These are phyloP conservation scores for Lagerstroemia speciosa DNA, from an alignment of 345 rosid species.

Conservation along the genomic window DNA sequence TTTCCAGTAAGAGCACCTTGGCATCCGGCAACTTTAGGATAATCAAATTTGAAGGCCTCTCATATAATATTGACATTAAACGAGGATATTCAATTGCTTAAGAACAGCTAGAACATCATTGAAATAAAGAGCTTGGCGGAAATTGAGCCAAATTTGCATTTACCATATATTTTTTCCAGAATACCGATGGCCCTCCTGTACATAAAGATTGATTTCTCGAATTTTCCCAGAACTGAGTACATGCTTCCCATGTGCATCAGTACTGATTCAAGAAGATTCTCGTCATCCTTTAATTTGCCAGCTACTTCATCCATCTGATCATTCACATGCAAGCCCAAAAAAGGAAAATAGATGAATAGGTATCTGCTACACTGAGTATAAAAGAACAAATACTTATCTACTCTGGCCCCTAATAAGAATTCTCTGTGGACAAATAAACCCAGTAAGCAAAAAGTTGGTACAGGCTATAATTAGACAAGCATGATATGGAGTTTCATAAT, in stretches of 20 bases:
- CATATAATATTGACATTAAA: not conserved
- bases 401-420: not conserved
- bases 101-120: not conserved
- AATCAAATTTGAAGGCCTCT: not conserved
- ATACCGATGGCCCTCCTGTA: conserved; percentile 45
- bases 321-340: conserved; percentile 7
- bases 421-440: not conserved
- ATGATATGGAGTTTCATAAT: not conserved
- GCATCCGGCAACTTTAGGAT: not conserved
- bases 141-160: conserved; percentile 1
- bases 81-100: not conserved
- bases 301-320: conserved; percentile 59
- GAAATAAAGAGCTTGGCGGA: no score
- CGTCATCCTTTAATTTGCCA: conserved; percentile 35
- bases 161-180: conserved; percentile 56
- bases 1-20: not conserved
- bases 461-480: not conserved
- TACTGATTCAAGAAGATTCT: conserved; percentile 60
- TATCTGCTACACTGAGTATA: not conserved
- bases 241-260: conserved; percentile 74
- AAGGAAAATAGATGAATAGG: not conserved
- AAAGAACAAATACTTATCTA: not conserved
- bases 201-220: conserved; percentile 45
- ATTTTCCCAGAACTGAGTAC: conserved; percentile 58
- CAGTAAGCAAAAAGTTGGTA: not conserved